Percentiles rank a stretch among this genome's conserved stretches.
Evolutionary conservation across 768 basidiomycete genomes (phyloP).

Genomic region (Agrocybe praecox): DNA sequence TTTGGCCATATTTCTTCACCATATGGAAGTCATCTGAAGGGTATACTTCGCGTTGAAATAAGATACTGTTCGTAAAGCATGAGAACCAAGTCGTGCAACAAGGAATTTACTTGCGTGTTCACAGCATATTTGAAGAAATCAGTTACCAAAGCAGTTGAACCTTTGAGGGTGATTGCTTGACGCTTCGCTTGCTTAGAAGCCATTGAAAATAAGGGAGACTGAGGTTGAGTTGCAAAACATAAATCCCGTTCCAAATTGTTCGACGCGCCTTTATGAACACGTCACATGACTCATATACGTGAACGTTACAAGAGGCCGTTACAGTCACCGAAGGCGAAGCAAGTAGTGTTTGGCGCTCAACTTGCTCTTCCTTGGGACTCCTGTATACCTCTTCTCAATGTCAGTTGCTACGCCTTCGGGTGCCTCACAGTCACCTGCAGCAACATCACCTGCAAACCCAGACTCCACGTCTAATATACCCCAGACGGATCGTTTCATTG

Average conservation of each 20-base stretch:
- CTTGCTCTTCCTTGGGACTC: not conserved
- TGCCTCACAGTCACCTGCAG: constrained; percentile 49
- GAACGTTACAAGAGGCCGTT: not conserved
- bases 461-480: constrained; percentile 36
- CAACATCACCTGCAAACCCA: constrained; percentile 49
- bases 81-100: constrained; percentile 10
- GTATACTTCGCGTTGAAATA: constrained; percentile 97
- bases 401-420: constrained; percentile 54
- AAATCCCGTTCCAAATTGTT: constrained; percentile 3
- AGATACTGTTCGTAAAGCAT: constrained; percentile 56
- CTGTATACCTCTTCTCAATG: constrained; percentile 29
- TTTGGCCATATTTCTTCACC: constrained; percentile 99
- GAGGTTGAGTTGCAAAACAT: constrained; percentile 3
- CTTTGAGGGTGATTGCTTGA: constrained; percentile 92
- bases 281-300: constrained; percentile 28
- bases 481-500: constrained; percentile 43
- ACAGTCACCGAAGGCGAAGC: too few relatives aligned
- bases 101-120: constrained; percentile 71
- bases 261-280: constrained; percentile 26
- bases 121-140: constrained; percentile 99
- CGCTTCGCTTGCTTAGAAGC: constrained; percentile 55
- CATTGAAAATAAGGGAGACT: constrained; percentile 26
- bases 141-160: constrained; percentile 89
- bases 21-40: constrained; percentile 98
- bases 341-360: too few relatives aligned